These are phyloP conservation scores for sunflower (Helianthus annuus) DNA, from an alignment of 129 eudicot species.

Conservation along the genomic window DNA sequence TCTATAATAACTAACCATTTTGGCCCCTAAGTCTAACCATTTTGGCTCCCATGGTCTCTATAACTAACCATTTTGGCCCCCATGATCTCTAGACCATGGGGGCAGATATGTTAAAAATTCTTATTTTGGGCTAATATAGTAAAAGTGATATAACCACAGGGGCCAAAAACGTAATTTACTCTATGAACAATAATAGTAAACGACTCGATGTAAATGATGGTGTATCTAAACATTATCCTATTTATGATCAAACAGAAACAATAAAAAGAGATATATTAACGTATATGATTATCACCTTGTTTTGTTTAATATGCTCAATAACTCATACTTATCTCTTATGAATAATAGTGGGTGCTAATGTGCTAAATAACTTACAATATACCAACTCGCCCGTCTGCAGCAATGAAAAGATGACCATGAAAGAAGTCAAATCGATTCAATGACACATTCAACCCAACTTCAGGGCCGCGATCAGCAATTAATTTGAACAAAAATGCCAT, in stretches of 20 bases:
- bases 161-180: no score
- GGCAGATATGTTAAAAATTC: no score
- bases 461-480: constrained; percentile 77
- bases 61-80: no score
- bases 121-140: no score
- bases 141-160: no score
- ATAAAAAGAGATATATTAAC: background rate
- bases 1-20: no score
- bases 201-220: constrained; percentile 16
- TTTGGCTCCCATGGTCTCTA: no score
- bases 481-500: constrained; percentile 64
- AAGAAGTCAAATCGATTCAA: constrained; percentile 85
- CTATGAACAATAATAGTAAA: constrained; percentile 7
- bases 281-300: background rate
- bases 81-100: no score
- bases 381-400: constrained; percentile 87
- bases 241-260: constrained; percentile 9
- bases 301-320: background rate
- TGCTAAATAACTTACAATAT: constrained; percentile 73
- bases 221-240: constrained; percentile 1
- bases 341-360: constrained; percentile 1
- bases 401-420: constrained; percentile 95
- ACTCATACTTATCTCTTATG: no score
- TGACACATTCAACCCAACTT: constrained; percentile 76
- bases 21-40: no score